Evolutionary conservation across 306 rosid genomes (phyloP).

Genomic region (Quercus berberidifolia): DNA sequence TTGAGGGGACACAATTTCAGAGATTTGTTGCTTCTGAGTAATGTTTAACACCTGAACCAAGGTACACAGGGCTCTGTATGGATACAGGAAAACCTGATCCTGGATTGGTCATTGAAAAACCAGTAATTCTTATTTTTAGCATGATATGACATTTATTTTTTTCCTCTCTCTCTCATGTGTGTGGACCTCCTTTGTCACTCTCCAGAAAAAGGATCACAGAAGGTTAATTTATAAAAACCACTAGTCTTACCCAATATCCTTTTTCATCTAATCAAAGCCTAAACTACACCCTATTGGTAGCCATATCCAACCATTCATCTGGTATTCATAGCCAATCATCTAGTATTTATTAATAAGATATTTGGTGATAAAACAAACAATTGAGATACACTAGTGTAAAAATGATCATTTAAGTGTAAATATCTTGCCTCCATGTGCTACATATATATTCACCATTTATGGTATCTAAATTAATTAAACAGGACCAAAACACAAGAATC

Average conservation of each 20-base stretch:
- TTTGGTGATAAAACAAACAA: background rate
- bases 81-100: background rate
- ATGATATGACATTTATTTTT: background rate
- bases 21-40: background rate
- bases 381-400: background rate
- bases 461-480: background rate
- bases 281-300: background rate
- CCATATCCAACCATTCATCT: background rate
- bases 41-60: background rate
- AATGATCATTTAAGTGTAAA: background rate
- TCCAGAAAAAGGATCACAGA: no score
- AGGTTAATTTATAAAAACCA: no score
- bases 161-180: background rate
- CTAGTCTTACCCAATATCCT: no score
- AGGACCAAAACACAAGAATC: background rate
- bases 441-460: background rate
- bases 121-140: background rate
- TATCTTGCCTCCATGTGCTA: background rate
- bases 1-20: background rate
- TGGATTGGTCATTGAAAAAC: background rate
- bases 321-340: background rate
- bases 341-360: background rate
- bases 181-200: background rate
- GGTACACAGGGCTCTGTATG: background rate
- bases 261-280: no score